Evolutionary conservation across 2,329 filamentous ascomycete species (phyloP), one percentile per base, ranked within the genome.

Genomic region (Ophiostoma triangulosporum): DNA sequence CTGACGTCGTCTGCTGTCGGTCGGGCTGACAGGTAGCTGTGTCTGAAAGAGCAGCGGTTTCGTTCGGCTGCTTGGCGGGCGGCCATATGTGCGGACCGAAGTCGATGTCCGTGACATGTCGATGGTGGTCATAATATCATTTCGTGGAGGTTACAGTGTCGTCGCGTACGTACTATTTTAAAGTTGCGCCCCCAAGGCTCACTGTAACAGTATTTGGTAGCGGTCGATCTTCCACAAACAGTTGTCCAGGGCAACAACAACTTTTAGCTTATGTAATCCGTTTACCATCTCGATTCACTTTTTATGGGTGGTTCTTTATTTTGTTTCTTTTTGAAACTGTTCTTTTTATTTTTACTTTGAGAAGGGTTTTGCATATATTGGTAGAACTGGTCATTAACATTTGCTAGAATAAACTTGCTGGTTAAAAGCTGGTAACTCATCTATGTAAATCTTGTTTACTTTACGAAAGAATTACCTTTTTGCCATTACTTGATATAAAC

Each of bases 11-110:
- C 52, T 52, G 50, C 59, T 64, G 48, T 72, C 70, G 50, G 71
- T 57, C 3, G 76, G 76, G 45, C 72, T 77, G 54, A 71, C 70
- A 0, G 75, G 74, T 8, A 79, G 63, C 59, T 77, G 73, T 20
- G 71, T 71, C 57, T 78, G 77, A 45, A 76, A 64, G 22, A 73
- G 68, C 40, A 75, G 69, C 17, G 70, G 67, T 56, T 69, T 74
- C 26, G 72, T 66, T 45, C 71, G 71, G 55, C 68, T 75, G 29
- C 68, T 32, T 7, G 48, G 66, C 45, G 67, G 66, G 56, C 45
- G 50, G 32, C 73, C 77, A 65, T 79, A 80, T 54, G 70, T 74
- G 3, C 73, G 71, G 9, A 68, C 60, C 20, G 31, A 36, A 17
- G 68, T 62, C 3, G 66, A 64, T 50, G 68, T 67, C 54, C 71